Base-by-base conservation (phyloP, 2,329 filamentous ascomycete species). In the Pseudocercospora pini-densiflorae region DNA sequence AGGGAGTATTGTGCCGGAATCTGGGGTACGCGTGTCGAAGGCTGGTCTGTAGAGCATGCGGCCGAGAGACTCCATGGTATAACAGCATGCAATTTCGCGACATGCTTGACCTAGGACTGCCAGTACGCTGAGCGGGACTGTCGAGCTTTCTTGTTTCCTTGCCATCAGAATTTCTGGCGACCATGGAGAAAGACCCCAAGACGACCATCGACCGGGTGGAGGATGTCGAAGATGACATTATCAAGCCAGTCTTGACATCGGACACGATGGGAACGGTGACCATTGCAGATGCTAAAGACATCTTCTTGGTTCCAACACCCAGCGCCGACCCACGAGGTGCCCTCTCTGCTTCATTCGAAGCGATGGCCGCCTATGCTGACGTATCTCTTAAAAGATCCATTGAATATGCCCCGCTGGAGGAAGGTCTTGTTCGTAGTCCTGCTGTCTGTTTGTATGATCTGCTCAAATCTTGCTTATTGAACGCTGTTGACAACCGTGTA, bases 201-300 rank as follows among this genome's bases (percentile, higher is more conserved):
- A 54, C 61, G 16, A 64, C 61, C 5, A 49, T 67, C 47, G 65
- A 67, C 27, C 61, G 61, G n/a, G 43, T 61, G 43, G 65, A 67
- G 61, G 61, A 60, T 27, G 61, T 60, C 59, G 61, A 67, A 8
- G 58, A 57, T 36, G 61, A 60, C 1, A 47, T 23, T 10, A 45
- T 58, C 55, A 63, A 64, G 14, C 12, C 40, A 16, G 40, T 59
- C 29, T 23, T 55, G 19, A 40, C 63, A 21, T 14, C 61, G 5
- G 67, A 62, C 14, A 69, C 69, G 1, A 77, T 77, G 70, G 77
- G 77, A 10, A 77, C 75, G 0, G 73, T 77, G 29, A 74, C 69
- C 12, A 64, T 78, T 62, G 74, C 71, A 4, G 75, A 77, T 49
- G 67, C 65, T 5, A 63, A 70, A 16, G 75, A 76, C 9, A 66